Base-by-base conservation (phyloP, 495 filamentous ascomycete species). In the Annulohypoxylon stygium region DNA sequence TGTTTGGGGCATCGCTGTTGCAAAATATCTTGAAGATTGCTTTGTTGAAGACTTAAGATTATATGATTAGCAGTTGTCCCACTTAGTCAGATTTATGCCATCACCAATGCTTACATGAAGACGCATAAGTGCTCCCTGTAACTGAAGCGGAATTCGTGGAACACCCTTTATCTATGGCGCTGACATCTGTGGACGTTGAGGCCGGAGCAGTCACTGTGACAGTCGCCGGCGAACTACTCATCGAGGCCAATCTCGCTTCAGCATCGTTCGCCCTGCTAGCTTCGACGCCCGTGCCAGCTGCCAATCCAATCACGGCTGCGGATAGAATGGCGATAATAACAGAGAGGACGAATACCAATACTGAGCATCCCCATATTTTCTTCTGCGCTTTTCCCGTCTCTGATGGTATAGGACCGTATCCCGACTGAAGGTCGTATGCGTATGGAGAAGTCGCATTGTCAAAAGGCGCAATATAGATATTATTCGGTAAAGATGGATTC, bases 291-390 rank as follows among this genome's bases (percentile, higher is more conserved):
- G 82, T 84, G 6, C 79, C 81, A 3, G 81, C 82, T 8, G 82
- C 82, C 14, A 86, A 65, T 1, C 81, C 82, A 58, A 86, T 84
- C 7, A 84, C 81, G 1, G 82, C 80, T 0, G 76, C 78, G 2
- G 81, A 80, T 47, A 86, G 59, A 14, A 83, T 59, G 1, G 77
- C 80, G 62, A 85, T 81, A 43, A 83, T 78, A 47, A 76, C 73
- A 3, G 82, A 81, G 2, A 86, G 78, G 26, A 81, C 68, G 43
- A 86, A 82, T 6, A 84, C 79, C 14, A 84, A 63, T 4, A 77
- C 37, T 26, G 77, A 69, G 51, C 79, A 83, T 14, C 83, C 82
- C 59, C 78, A 80, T 71, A 83, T 75, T 37, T 60, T 51, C 47
- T 55, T 73, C 43, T 9, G 16, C 9, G 51, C 16, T 57, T 34